A percentile compares a stretch with the other conserved stretches of the same genome.
phyloP scores from a whole-genome alignment of 495 filamentous ascomycete genomes.

The Glarea lozoyensis region DNA sequence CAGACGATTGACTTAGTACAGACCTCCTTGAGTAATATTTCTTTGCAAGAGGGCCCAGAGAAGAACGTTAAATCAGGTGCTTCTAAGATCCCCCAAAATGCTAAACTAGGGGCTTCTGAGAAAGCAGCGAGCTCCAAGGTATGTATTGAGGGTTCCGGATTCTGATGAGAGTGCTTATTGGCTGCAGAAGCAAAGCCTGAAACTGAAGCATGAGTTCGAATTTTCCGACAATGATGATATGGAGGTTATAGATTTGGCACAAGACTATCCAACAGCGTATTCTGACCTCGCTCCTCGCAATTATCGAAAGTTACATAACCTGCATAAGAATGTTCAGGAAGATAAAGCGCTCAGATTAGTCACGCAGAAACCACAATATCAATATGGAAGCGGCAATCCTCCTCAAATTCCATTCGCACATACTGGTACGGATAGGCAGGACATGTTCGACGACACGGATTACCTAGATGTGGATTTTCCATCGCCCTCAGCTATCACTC shows the following conservation, averaged over 20 bases:
- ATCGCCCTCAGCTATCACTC: slow-evolving; percentile 27
- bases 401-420: slow-evolving; percentile 8
- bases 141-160: no score
- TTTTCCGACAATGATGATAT: slow-evolving; percentile 20
- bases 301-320: slow-evolving; percentile 24
- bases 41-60: not conserved
- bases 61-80: no score
- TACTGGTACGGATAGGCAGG: not conserved
- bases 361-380: slow-evolving; percentile 26
- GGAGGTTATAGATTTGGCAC: slow-evolving; percentile 26
- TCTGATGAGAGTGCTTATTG: not conserved
- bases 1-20: no score
- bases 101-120: no score
- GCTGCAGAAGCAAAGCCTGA: slow-evolving; percentile 1
- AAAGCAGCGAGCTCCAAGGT: no score
- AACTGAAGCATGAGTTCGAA: not conserved
- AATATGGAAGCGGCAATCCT: slow-evolving; percentile 19
- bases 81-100: no score
- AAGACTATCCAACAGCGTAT: slow-evolving; percentile 17
- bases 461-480: slow-evolving; percentile 33
- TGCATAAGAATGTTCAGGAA: slow-evolving; percentile 21
- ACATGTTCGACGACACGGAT: slow-evolving; percentile 28
- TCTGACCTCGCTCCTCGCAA: slow-evolving; percentile 20
- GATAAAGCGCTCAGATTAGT: slow-evolving; percentile 14
- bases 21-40: not conserved